These are phyloP conservation scores for Stachybotrys chartarum DNA, from an alignment of 2,329 filamentous ascomycete genomes.

Conservation along the genomic window DNA sequence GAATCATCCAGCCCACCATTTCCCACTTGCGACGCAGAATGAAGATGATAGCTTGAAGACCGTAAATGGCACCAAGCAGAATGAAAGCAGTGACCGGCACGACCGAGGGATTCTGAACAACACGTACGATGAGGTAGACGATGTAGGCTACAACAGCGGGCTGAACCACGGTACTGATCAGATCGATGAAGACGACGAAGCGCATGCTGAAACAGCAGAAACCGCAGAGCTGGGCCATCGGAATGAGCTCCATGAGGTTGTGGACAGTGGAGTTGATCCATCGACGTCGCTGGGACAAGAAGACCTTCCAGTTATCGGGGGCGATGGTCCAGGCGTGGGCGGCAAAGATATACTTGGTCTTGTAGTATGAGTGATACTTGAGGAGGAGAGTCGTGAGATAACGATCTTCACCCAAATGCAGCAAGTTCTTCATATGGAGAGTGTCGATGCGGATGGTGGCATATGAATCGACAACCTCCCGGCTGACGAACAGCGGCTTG, in stretches of 20 bases:
- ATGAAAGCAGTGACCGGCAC: constrained; percentile 84
- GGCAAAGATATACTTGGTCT: constrained; percentile 93
- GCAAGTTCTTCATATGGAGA: constrained; percentile 95
- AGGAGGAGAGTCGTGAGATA: constrained; percentile 91
- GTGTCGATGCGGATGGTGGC: constrained; percentile 93
- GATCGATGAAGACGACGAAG: constrained; percentile 91
- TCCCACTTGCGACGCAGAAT: constrained; percentile 96
- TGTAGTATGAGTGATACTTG: constrained; percentile 88
- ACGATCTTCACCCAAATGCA: constrained; percentile 95
- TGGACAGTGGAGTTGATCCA: constrained; percentile 99
- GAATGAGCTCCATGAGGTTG: constrained; percentile 93
- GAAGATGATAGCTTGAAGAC: constrained; percentile 94
- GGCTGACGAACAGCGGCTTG: constrained; percentile 93
- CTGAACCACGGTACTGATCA: constrained; percentile 86
- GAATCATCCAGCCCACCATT: constrained; percentile 99
- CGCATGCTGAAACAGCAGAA: constrained; percentile 99
- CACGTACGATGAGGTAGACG: constrained; percentile 74
- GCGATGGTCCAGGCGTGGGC: constrained; percentile 97
- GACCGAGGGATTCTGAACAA: constrained; percentile 52
- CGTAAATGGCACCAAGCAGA: constrained; percentile 90
- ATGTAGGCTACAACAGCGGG: constrained; percentile 89
- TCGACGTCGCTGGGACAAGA: constrained; percentile 94
- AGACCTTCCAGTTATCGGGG: constrained; percentile 87
- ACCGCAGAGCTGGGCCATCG: constrained; percentile 87
- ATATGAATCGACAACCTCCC: constrained; percentile 83